phyloP scores from a whole-genome alignment of 1,139 yeast genomes.

The Suhomyces terraborum region DNA sequence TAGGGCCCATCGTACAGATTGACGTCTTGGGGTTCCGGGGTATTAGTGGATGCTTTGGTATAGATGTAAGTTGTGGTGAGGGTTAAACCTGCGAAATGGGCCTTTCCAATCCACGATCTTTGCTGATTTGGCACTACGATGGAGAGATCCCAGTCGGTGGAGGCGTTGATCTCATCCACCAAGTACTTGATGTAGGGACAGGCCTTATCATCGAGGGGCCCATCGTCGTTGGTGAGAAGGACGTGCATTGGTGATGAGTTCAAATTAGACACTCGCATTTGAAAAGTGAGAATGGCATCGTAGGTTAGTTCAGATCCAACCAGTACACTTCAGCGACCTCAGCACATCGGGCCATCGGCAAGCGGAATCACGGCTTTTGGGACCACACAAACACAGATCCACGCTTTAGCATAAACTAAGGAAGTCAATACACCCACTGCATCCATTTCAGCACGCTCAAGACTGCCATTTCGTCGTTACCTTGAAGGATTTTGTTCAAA shows the following conservation, averaged over 20 bases:
- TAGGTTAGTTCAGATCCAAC: neutral
- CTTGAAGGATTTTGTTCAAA: no score
- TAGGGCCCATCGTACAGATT: conserved; percentile 73
- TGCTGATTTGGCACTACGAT: conserved; percentile 76
- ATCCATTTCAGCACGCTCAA: no score
- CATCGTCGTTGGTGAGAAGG: conserved; percentile 87
- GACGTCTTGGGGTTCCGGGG: conserved; percentile 24
- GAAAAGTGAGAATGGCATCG: conserved; percentile 1
- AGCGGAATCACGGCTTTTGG: no score
- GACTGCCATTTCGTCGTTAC: no score
- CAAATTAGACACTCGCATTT: neutral
- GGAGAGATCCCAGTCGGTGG: conserved; percentile 83
- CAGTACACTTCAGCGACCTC: neutral
- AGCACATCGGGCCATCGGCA: no score
- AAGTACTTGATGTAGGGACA: conserved; percentile 87
- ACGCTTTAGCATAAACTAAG: no score
- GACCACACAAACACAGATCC: no score
- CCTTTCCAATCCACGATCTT: conserved; percentile 96
- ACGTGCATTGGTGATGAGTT: conserved; percentile 36
- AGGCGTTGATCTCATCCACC: conserved; percentile 63
- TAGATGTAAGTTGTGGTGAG: conserved; percentile 69
- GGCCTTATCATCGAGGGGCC: conserved; percentile 78
- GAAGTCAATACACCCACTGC: no score
- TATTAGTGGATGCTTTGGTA: conserved; percentile 42
- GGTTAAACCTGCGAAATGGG: conserved; percentile 87